Evolutionary conservation across 768 basidiomycete genomes (phyloP), one percentile per base, ranked within the genome.

Genomic region (Rhodotorula kratochvilovae): DNA sequence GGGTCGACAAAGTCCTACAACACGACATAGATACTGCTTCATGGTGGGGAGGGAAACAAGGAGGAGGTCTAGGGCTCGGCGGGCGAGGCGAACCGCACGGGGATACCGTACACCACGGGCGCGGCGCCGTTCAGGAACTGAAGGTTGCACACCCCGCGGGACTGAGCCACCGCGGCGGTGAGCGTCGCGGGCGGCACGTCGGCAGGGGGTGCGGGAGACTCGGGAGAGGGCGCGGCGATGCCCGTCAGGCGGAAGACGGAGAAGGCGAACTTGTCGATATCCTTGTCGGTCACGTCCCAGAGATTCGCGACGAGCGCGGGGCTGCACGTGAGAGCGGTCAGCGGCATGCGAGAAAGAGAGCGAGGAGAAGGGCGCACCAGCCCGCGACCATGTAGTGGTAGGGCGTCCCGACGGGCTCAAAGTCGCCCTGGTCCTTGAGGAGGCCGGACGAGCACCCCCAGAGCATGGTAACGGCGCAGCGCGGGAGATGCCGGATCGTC

Each of bases 381-480:
- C 95, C 96, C 53, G 89, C 91, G n/a, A 97, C 79, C 90, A 97
- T 91, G 79, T 99, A 99, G 76, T 92, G 88, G 79, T 90, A 88
- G 1, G 96, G 92, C 23, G 92, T 97, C 29, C 96, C 96, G 23
- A 86, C 85, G 17, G 91, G 84, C 77, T 98, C 96, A 77, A 93
- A 94, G 74, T 96, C 92, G 7, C 96, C 96, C 87, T 91, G 91
- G 59, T 95, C 91, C 66, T 85, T 85, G 72, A 99, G 80, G 2
- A 86, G 81, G 17, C 95, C 96, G 0, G 94, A 97, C 0, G 96
- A 99, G 83, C 96, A 99, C 1, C 96, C 96, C 96, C 95, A 99
- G 6, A 99, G 85, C 91, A 98, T 93, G 2, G 90, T 90, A 23
- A 89, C 89, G 13, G 96, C 94, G 79, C 96, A 98, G n/a, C 85